Evolutionary conservation across 305 asterid genomes (phyloP).

Genomic region (Solanum hybrid): DNA sequence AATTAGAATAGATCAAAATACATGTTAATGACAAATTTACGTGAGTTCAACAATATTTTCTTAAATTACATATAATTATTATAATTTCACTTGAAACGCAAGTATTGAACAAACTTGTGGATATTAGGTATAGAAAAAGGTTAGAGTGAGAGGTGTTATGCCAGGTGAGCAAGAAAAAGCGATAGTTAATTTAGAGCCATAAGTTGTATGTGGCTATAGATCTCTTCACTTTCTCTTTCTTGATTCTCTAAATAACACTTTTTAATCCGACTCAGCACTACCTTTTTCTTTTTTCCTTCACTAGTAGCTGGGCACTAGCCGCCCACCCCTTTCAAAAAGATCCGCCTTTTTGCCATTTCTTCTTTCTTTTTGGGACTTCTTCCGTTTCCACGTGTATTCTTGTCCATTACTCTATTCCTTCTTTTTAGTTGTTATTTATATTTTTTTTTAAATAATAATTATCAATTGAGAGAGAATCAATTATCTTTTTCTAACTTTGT

Average conservation of each 20-base stretch:
- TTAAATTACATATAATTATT: background rate
- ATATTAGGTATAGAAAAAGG: background rate
- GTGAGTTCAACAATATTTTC: background rate
- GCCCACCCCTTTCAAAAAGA: slow-evolving; percentile 27
- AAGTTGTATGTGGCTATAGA: slow-evolving; percentile 63
- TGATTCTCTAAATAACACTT: slow-evolving; percentile 25
- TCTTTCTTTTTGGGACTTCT: background rate
- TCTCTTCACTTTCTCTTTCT: slow-evolving; percentile 13
- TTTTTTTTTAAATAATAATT: too few species aligned
- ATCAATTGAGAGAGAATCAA: background rate
- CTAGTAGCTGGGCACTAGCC: background rate
- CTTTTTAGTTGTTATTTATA: too few species aligned
- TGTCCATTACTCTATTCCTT: background rate
- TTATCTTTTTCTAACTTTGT: background rate
- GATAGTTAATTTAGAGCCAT: slow-evolving; percentile 40
- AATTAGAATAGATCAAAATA: background rate
- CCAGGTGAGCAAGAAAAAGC: slow-evolving; percentile 49
- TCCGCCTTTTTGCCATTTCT: slow-evolving; percentile 10
- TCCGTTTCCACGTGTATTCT: background rate
- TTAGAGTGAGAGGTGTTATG: background rate
- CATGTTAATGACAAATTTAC: background rate
- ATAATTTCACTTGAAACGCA: background rate
- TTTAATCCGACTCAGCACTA: slow-evolving; percentile 39
- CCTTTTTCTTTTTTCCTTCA: slow-evolving; percentile 1
- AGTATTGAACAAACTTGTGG: background rate